A percentile compares a stretch with the other conserved stretches of the same genome.
Conservation (phyloP, 352 stramenopile genomes). For the Pythium sp. region DNA sequence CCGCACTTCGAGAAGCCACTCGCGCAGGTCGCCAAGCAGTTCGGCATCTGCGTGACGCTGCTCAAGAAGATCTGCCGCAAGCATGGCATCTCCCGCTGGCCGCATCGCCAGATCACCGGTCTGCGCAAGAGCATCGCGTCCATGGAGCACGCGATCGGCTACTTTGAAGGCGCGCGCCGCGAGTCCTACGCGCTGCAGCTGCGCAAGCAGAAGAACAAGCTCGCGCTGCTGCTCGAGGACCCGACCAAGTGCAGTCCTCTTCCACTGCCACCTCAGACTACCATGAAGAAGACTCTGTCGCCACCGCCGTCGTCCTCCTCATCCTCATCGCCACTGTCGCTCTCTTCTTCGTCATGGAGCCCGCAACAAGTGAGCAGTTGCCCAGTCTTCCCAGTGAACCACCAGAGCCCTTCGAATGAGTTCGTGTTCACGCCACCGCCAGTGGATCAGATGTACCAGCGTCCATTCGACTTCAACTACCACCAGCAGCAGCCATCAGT, state of each 20-base stretch:
- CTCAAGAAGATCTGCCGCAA: conserved; percentile 87
- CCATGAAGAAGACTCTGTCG: not conserved
- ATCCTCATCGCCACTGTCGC: conserved; percentile 6
- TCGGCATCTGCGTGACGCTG: conserved; percentile 83
- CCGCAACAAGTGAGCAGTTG: conserved; percentile 9
- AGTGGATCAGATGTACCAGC: conserved; percentile 4
- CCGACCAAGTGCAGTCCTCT: conserved; percentile 51
- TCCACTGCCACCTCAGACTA: conserved; percentile 8
- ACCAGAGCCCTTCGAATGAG: not conserved
- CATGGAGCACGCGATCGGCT: conserved; percentile 80
- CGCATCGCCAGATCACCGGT: conserved; percentile 84
- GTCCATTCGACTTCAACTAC: not conserved
- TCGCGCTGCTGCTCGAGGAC: conserved; percentile 59
- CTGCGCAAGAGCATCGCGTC: conserved; percentile 84
- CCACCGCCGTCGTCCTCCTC: not conserved
- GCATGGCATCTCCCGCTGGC: conserved; percentile 77
- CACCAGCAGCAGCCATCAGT: too few relatives aligned
- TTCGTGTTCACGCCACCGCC: not conserved
- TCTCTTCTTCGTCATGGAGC: conserved; percentile 14
- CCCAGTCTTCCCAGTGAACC: conserved; percentile 7
- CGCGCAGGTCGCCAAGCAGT: conserved; percentile 66
- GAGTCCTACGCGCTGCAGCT: conserved; percentile 73
- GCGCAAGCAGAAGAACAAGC: conserved; percentile 72
- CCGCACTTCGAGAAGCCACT: conserved; percentile 85
- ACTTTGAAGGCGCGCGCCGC: conserved; percentile 67